phyloP scores from a whole-genome alignment of 2,329 filamentous ascomycete species.

The Sclerotinia glacialis region DNA sequence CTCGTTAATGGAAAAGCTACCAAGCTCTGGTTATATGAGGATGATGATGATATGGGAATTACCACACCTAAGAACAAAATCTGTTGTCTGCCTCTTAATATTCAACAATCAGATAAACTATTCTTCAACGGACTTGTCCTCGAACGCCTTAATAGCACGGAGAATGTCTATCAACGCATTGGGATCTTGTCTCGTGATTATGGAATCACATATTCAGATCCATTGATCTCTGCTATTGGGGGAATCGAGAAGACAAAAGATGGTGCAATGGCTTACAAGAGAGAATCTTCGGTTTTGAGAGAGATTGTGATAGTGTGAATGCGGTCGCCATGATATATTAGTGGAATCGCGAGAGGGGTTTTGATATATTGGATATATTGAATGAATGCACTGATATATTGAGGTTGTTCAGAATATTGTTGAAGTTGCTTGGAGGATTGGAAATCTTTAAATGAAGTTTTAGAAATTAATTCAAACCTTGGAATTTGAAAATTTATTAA shows the following conservation, averaged over 20 bases:
- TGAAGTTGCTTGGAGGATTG: no score
- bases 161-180: background rate
- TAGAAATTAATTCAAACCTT: no score
- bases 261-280: background rate
- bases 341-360: no score
- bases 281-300: background rate
- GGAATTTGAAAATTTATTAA: no score
- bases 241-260: background rate
- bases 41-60: background rate
- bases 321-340: accelerated
- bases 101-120: no score
- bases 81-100: background rate
- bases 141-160: background rate
- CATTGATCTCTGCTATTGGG: background rate
- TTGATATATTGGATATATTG: no score
- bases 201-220: no score
- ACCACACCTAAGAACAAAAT: background rate
- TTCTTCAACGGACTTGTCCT: background rate
- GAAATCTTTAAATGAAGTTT: no score
- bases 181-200: background rate
- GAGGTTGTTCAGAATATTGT: background rate
- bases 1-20: no score
- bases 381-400: background rate
- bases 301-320: background rate
- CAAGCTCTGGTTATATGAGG: no score